phyloP scores from a whole-genome alignment of 1,284 basidiomycete genomes.

The Thelephora terrestris region DNA sequence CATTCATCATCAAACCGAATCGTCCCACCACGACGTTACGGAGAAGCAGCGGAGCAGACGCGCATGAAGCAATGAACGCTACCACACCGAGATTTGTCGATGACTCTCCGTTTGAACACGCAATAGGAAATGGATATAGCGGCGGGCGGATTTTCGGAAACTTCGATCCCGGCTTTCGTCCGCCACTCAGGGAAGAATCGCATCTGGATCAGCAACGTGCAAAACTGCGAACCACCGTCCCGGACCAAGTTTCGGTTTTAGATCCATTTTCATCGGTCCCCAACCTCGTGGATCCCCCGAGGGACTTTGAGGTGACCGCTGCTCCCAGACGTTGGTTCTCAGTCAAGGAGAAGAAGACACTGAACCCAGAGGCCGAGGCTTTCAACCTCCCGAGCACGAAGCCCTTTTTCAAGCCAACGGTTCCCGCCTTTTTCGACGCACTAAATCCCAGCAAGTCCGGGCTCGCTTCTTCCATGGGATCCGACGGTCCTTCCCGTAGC shows the following conservation, averaged over 20 bases:
- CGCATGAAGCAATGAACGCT: slow-evolving; percentile 4
- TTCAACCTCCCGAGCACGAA: slow-evolving; percentile 42
- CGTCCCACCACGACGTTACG: not conserved
- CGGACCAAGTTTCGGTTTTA: slow-evolving; percentile 5
- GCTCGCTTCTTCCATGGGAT: slow-evolving; percentile 6
- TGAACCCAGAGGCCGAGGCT: slow-evolving; percentile 80
- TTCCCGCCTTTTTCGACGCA: slow-evolving; percentile 12
- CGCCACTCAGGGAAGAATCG: slow-evolving; percentile 16
- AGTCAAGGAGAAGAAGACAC: slow-evolving; percentile 43
- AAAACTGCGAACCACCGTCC: slow-evolving; percentile 21
- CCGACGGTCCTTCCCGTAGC: not conserved
- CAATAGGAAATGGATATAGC: no score
- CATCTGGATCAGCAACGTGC: slow-evolving; percentile 25
- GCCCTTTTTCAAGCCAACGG: slow-evolving; percentile 8
- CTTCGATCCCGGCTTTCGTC: not conserved
- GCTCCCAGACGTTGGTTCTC: slow-evolving; percentile 43
- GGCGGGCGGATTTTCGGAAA: not conserved
- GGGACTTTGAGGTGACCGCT: slow-evolving; percentile 11
- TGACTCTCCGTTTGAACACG: slow-evolving; percentile 9
- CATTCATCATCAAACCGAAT: not conserved
- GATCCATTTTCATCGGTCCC: slow-evolving; percentile 8
- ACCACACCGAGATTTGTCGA: slow-evolving; percentile 17
- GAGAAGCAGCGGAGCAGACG: not conserved
- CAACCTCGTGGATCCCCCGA: slow-evolving; percentile 10
- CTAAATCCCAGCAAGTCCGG: slow-evolving; percentile 1